These are phyloP conservation scores for Clitopilus passeckerianus DNA, from an alignment of 768 basidiomycete species.

Conservation along the genomic window DNA sequence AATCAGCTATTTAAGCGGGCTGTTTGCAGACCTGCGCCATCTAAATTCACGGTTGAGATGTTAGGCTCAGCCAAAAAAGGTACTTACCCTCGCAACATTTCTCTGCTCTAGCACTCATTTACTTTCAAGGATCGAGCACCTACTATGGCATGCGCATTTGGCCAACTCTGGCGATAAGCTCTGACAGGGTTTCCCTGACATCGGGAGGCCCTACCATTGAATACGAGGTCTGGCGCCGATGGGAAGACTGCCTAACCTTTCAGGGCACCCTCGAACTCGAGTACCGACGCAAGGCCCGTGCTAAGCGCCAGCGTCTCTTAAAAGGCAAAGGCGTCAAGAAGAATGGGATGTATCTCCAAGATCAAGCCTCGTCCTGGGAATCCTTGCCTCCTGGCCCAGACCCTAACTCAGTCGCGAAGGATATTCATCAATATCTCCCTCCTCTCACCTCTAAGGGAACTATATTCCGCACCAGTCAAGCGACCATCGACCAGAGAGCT, in stretches of 20 bases:
- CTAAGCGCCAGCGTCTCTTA: slow-evolving; percentile 61
- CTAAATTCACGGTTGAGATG: slow-evolving; percentile 53
- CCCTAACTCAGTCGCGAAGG: slow-evolving; percentile 64
- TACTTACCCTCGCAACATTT: slow-evolving; percentile 16
- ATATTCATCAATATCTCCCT: slow-evolving; percentile 65
- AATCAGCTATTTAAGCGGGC: slow-evolving; percentile 56
- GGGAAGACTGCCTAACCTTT: slow-evolving; percentile 81
- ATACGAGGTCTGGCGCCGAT: slow-evolving; percentile 74
- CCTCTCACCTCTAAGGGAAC: slow-evolving; percentile 66
- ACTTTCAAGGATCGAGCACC: slow-evolving; percentile 41
- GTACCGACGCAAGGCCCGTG: slow-evolving; percentile 56
- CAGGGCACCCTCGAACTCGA: slow-evolving; percentile 66
- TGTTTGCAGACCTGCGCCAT: slow-evolving; percentile 54
- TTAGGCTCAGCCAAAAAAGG: slow-evolving; percentile 56
- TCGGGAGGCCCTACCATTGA: slow-evolving; percentile 33
- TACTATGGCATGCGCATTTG: slow-evolving; percentile 61
- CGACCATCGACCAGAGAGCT: slow-evolving; percentile 59
- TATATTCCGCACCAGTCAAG: slow-evolving; percentile 66
- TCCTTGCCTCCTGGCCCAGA: slow-evolving; percentile 83
- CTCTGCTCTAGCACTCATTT: slow-evolving; percentile 4
- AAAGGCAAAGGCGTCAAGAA: slow-evolving; percentile 77
- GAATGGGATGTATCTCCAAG: slow-evolving; percentile 63
- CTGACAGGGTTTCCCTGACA: slow-evolving; percentile 32
- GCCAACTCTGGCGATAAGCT: slow-evolving; percentile 27
- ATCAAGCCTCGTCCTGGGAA: slow-evolving; percentile 79